Evolutionary conservation across 2,329 filamentous ascomycete species (phyloP), one percentile per base, ranked within the genome.

Genomic region (Alternaria sp.): DNA sequence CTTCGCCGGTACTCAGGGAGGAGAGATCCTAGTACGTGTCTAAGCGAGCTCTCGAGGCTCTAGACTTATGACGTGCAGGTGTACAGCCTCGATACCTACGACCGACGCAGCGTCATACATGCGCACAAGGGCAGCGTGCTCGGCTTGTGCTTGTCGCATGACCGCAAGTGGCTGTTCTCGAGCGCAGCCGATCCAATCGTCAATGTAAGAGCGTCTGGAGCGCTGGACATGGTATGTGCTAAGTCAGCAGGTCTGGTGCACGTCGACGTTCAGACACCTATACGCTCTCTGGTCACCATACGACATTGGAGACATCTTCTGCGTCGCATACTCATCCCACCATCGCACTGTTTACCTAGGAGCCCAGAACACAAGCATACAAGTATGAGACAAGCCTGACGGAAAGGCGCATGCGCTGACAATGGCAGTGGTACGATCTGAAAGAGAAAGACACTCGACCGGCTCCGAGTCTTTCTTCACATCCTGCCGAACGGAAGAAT

Each of bases 221-320:
- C 18, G 1, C n/a, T 20, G 5, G 34, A 16, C 16, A 32, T 7
- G 16, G 16, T 20, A 16, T 34, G 36, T 52, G 53, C 58, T 72
- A 48, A 74, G 43, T 20, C 41, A 34, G 3, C 61, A 87, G 85
- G 84, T 97, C 43, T 99, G 95, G 95, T 90, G 89, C 70, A 92
- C 94, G 2, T 85, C 83, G 44, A 90, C 88, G 6, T 89, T 97
- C 77, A 86, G 86, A 57, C 89, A 91, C 28, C 84, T 95, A 1
- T 95, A 94, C 81, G 93, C 95, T 65, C 92, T 98, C 63, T 97
- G 97, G 82, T 96, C 93, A 64, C 90, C 90, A 50, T 94, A 97
- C 79, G 95, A 98, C 71, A 92, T 97, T 41, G 95, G 95, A 61
- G 95, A 99, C 81, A 89, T 99, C 60, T 98, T 98, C 78, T 97